Percentiles rank a stretch among this genome's conserved stretches.
Conservation (phyloP, 257 asterid genomes). For the Nicotiana tabacum region DNA sequence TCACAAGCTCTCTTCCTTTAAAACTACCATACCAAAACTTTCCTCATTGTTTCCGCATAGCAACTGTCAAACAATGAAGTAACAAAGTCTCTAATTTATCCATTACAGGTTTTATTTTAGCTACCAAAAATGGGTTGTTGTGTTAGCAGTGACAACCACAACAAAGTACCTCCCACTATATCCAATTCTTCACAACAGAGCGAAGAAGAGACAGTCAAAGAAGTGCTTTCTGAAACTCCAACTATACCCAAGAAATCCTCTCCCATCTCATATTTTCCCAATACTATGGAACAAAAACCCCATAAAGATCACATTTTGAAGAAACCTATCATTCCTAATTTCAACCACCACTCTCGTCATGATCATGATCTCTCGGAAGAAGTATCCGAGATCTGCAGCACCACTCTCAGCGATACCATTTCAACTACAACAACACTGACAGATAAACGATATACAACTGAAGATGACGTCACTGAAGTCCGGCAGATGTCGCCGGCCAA, state of each 20-base stretch:
- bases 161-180: neutral
- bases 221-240: conserved; percentile 17
- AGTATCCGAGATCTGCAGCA: conserved; percentile 27
- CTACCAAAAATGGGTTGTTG: conserved; percentile 7
- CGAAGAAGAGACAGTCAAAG: conserved; percentile 18
- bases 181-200: conserved; percentile 5
- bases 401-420: conserved; percentile 21
- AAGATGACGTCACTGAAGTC: conserved; percentile 10
- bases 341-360: neutral
- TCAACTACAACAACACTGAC: neutral
- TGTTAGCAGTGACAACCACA: neutral
- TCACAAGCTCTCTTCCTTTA: neutral
- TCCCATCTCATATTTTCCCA: neutral
- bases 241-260: neutral
- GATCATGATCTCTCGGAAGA: conserved; percentile 22
- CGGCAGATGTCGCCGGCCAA: conserved; percentile 53
- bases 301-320: neutral
- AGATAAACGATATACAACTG: conserved; percentile 18
- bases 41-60: neutral
- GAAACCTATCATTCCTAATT: neutral
- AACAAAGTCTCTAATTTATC: neutral
- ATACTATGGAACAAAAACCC: neutral
- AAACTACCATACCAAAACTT: neutral
- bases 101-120: neutral
- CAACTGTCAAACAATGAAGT: neutral